These are phyloP conservation scores for Eucalyptus cladocalyx DNA, from an alignment of 345 rosid genomes.

Conservation along the genomic window DNA sequence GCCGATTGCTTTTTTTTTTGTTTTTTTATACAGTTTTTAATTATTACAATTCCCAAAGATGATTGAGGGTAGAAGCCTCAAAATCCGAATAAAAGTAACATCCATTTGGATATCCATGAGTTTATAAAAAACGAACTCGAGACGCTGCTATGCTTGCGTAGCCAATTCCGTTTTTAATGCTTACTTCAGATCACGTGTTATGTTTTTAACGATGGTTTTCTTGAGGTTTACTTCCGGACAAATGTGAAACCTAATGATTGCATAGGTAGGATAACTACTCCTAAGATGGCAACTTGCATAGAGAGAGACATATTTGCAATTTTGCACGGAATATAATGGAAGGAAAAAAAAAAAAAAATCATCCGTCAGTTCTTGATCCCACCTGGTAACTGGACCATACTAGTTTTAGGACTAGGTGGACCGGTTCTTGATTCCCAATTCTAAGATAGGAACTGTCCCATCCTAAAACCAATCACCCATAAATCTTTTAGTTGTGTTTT, in stretches of 20 bases:
- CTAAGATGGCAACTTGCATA: too few relatives aligned
- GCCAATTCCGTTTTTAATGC: neutral
- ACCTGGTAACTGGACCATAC: rapidly evolving
- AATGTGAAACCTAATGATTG: too few relatives aligned
- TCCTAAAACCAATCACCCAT: too few relatives aligned
- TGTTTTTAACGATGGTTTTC: neutral
- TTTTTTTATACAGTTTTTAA: too few relatives aligned
- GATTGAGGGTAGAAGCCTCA: neutral
- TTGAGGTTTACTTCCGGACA: neutral
- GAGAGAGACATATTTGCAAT: too few relatives aligned
- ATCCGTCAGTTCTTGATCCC: rapidly evolving
- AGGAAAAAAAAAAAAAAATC: rapidly evolving
- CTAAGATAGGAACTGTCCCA: rapidly evolving
- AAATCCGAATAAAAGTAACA: too few relatives aligned
- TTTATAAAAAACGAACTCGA: neutral
- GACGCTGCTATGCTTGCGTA: neutral
- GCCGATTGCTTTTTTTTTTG: too few relatives aligned
- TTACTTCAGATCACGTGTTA: neutral
- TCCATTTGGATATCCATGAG: neutral
- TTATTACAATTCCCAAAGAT: neutral
- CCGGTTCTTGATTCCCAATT: rapidly evolving
- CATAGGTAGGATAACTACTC: too few relatives aligned
- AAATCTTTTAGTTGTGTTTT: too few relatives aligned
- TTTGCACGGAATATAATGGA: too few relatives aligned
- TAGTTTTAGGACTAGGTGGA: rapidly evolving